A percentile compares a stretch with the other conserved stretches of the same genome.
phyloP scores from a whole-genome alignment of 805 yeast genomes.

The Yarrowia phangngaensis region DNA sequence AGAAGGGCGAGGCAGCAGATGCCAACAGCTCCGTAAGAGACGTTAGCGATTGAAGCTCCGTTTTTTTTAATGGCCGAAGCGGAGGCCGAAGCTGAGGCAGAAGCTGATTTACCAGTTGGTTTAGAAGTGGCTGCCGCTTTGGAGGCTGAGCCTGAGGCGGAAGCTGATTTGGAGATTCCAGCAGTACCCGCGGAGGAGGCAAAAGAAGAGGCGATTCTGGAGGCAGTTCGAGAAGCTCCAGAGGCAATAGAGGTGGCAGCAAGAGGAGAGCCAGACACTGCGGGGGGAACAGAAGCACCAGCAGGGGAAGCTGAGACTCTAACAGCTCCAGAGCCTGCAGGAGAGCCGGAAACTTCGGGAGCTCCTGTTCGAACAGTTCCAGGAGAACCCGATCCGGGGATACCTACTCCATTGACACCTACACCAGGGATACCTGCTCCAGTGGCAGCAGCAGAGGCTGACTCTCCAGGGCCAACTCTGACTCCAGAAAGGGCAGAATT shows the following conservation, averaged over 20 bases:
- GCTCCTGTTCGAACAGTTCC: conserved; percentile 19
- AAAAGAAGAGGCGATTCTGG: conserved; percentile 3
- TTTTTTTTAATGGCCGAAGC: no score
- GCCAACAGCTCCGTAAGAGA: no score
- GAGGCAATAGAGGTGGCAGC: conserved; percentile 3
- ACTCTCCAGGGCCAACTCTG: no score
- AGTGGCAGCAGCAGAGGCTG: no score
- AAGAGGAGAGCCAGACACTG: no score
- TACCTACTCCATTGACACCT: no score
- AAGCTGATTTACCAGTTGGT: no score
- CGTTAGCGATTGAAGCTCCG: no score
- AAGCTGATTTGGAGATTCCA: not conserved
- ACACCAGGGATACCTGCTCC: no score
- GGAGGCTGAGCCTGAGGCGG: conserved; percentile 10
- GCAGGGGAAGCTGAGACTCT: conserved; percentile 37
- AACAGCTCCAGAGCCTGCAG: conserved; percentile 27
- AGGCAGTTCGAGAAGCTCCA: not conserved
- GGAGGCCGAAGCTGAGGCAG: no score
- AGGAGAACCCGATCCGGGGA: conserved; percentile 28
- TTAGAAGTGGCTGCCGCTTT: no score
- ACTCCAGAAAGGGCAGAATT: conserved; percentile 31
- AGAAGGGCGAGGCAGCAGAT: no score
- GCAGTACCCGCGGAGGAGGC: not conserved
- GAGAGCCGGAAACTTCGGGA: conserved; percentile 26
- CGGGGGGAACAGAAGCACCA: conserved; percentile 40